Conservation (phyloP, 768 basidiomycete genomes). For the Bullera alba region DNA sequence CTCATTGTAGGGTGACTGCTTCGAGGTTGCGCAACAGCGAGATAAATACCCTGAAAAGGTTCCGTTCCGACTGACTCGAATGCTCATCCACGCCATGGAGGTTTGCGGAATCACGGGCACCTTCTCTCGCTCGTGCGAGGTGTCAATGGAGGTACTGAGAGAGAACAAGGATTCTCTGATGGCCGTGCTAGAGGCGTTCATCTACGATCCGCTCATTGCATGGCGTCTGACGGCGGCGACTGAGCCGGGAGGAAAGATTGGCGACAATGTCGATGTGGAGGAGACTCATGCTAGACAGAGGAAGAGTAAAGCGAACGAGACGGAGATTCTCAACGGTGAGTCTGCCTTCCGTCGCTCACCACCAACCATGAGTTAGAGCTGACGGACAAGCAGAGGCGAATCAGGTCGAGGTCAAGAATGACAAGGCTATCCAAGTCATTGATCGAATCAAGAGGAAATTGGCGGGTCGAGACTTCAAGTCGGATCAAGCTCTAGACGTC, state of each 20-base stretch:
- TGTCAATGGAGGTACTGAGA: slow-evolving; percentile 92
- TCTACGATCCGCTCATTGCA: slow-evolving; percentile 95
- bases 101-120: slow-evolving; percentile 97
- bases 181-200: slow-evolving; percentile 97
- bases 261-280: slow-evolving; percentile 54
- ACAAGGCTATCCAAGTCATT: slow-evolving; percentile 81
- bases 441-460: slow-evolving; percentile 92
- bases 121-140: slow-evolving; percentile 90
- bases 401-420: slow-evolving; percentile 81
- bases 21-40: slow-evolving; percentile 94
- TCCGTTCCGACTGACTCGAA: slow-evolving; percentile 93
- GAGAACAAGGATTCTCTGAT: slow-evolving; percentile 98
- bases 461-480: slow-evolving; percentile 91
- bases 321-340: slow-evolving; percentile 83
- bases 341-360: too few relatives aligned
- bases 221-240: slow-evolving; percentile 78
- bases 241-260: slow-evolving; percentile 61
- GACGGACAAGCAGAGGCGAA: slow-evolving; percentile 51
- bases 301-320: slow-evolving; percentile 83
- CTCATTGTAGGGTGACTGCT: slow-evolving; percentile 71
- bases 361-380: not conserved
- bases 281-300: slow-evolving; percentile 54
- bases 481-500: slow-evolving; percentile 66
- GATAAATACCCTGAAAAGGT: slow-evolving; percentile 99
- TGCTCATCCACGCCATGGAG: slow-evolving; percentile 99